phyloP scores from a whole-genome alignment of 2,329 filamentous ascomycete species.

The Fusarium virguliforme region DNA sequence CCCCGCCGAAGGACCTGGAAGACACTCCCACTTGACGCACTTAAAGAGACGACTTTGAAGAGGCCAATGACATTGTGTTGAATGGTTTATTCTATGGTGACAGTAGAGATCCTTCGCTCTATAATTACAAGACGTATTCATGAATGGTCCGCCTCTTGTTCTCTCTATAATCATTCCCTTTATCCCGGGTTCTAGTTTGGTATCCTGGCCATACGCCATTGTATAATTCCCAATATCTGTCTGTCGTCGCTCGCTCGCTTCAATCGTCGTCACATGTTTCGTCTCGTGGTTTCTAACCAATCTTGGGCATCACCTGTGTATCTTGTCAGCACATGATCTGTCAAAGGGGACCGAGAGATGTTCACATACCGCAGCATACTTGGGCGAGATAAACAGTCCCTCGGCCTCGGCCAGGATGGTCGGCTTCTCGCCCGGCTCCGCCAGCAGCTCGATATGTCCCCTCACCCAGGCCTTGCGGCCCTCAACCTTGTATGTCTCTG shows the following conservation, averaged over 20 bases:
- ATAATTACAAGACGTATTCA: slow-evolving; percentile 30
- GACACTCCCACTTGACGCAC: slow-evolving; percentile 10
- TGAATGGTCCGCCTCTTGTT: slow-evolving; percentile 9
- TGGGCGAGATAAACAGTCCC: slow-evolving; percentile 91
- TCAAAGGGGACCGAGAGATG: not conserved
- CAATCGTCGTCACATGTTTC: slow-evolving; percentile 27
- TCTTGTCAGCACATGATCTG: slow-evolving; percentile 15
- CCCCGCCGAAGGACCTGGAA: slow-evolving; percentile 14
- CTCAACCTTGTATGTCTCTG: slow-evolving; percentile 87
- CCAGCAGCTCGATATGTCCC: slow-evolving; percentile 86
- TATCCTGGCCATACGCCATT: slow-evolving; percentile 20
- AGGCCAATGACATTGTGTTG: not conserved
- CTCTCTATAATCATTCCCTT: slow-evolving; percentile 9
- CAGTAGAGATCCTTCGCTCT: slow-evolving; percentile 16
- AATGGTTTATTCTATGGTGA: slow-evolving; percentile 1
- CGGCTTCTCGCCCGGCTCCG: slow-evolving; percentile 72
- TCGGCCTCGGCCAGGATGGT: slow-evolving; percentile 84
- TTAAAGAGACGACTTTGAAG: not conserved
- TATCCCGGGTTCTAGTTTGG: slow-evolving; percentile 23
- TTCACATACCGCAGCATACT: slow-evolving; percentile 79
- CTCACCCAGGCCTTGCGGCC: slow-evolving; percentile 96
- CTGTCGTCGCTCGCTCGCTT: slow-evolving; percentile 36
- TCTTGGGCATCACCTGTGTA: slow-evolving; percentile 55
- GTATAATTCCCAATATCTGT: slow-evolving; percentile 9
- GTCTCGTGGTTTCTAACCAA: slow-evolving; percentile 41